A percentile compares a stretch with the other conserved stretches of the same genome.
Evolutionary conservation across 2,329 filamentous ascomycete genomes (phyloP).

Genomic region (Penicillium frequentans): DNA sequence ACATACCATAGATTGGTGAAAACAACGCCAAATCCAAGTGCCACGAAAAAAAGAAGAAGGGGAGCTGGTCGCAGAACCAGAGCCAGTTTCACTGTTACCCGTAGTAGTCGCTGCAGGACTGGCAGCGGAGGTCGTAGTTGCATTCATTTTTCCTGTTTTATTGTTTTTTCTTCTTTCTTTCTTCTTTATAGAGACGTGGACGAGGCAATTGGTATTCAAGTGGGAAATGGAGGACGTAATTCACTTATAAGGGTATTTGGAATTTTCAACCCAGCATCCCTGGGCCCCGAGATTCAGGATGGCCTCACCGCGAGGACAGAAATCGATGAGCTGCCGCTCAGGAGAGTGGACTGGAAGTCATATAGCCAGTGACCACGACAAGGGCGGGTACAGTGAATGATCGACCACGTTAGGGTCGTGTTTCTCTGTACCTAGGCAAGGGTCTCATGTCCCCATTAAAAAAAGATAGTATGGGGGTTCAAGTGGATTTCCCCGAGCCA

Average conservation of each 20-base stretch:
- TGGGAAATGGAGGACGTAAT: not conserved
- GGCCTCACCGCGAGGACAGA: not conserved
- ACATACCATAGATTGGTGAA: slow-evolving; percentile 97
- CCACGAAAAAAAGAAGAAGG: slow-evolving; percentile 87
- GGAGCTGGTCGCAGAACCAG: slow-evolving; percentile 61
- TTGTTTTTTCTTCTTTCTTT: not conserved
- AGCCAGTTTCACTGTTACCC: slow-evolving; percentile 28
- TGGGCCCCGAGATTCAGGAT: not conserved
- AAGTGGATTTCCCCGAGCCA: not conserved
- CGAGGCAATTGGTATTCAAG: not conserved
- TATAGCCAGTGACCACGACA: slow-evolving; percentile 5
- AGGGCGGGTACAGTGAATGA: not conserved
- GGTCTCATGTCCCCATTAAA: not conserved
- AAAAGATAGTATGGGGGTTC: no score
- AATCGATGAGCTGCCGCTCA: slow-evolving; percentile 1
- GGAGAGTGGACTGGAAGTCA: slow-evolving; percentile 1
- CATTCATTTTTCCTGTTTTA: slow-evolving; percentile 23
- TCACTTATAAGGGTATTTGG: not conserved
- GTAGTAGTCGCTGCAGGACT: slow-evolving; percentile 28
- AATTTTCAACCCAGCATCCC: not conserved
- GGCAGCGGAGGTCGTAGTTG: slow-evolving; percentile 28
- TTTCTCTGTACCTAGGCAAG: not conserved
- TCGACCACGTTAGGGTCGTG: not conserved
- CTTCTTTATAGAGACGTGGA: not conserved
- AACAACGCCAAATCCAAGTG: slow-evolving; percentile 93